Base-by-base conservation (phyloP, 2,329 filamentous ascomycete species). In the Alternaria metachromatica region DNA sequence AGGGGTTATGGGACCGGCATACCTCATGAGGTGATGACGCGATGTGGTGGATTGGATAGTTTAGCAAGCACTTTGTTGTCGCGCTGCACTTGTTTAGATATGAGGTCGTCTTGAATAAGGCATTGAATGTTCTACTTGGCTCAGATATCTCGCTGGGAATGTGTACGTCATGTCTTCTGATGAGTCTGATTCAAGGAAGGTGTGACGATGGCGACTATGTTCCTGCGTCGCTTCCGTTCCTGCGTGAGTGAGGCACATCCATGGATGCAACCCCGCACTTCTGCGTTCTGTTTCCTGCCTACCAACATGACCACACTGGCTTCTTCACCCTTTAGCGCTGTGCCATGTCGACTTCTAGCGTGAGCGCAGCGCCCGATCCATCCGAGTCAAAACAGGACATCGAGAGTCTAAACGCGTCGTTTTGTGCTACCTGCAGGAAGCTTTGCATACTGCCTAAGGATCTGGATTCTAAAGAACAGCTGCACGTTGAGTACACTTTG, bases 391-490 rank as follows among this genome's bases (percentile, higher is more conserved):
- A 37, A 37, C 15, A n/a, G 33, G 8, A 0, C n/a, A 1, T 37
- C 1, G 15, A 37, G 33, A 37, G 0, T 0, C 33, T 37, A 1
- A 37, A 37, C 33, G 15, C 33, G 15, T 1, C 33, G 33, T 37
- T 37, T 0, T 37, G 33, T n/a, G 33, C 15, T n/a, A 37, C 0
- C 0, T 37, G 33, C 15, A n/a, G 15, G 1, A 37, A 0, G 7
- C 33, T 37, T 37, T 37, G 1, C 1, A 37, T 4, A 37, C 15
- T 37, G 7, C 33, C 33, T n/a, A 15, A 37, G 33, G 13, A 37
- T 7, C 30, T 15, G 30, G 13, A 15, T 15, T 0, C 4, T 2
- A 7, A 7, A 8, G 2, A 2, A 2, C 0, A 2, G 0, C 1
- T 37, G 0, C 6, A 0, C 30, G 30, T 9, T 37, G 13, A 37